A percentile compares a stretch with the other conserved stretches of the same genome.
Conservation (phyloP, 2,329 filamentous ascomycete genomes). For the Trichoderma sp. region DNA sequence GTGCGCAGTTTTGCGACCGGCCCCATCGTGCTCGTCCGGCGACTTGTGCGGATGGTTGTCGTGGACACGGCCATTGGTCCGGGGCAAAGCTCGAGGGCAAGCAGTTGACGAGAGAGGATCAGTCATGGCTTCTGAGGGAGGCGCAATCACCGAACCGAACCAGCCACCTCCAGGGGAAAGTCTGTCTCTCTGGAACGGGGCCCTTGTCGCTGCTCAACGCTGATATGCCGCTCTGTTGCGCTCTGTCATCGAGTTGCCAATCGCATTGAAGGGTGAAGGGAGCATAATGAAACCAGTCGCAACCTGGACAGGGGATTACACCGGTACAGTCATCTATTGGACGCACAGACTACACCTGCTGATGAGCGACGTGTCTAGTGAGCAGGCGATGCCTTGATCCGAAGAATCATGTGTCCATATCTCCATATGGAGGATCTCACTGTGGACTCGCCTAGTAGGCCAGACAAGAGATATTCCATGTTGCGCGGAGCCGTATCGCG, state of each 20-base stretch:
- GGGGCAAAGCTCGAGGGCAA: neutral
- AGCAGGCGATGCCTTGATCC: neutral
- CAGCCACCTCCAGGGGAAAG: neutral
- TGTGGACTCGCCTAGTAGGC: neutral
- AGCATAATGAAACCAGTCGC: conserved; percentile 8
- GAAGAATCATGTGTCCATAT: neutral
- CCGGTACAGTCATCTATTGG: conserved; percentile 1
- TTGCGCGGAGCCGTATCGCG: neutral
- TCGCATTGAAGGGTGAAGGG: neutral
- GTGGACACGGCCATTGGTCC: neutral
- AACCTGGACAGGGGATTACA: neutral
- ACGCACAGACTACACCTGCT: conserved; percentile 13
- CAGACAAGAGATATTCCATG: neutral
- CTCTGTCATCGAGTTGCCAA: neutral
- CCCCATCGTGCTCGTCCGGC: neutral
- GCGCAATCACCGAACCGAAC: neutral
- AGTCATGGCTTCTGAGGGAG: neutral
- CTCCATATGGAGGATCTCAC: neutral
- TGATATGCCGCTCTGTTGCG: neutral
- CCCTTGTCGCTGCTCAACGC: neutral
- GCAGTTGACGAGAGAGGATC: neutral
- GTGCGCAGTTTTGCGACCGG: conserved; percentile 3
- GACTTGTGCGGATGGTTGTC: neutral
- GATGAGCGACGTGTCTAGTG: neutral
- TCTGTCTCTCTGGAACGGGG: neutral